These are phyloP conservation scores for Plantago major DNA, from an alignment of 257 asterid species.

Conservation along the genomic window DNA sequence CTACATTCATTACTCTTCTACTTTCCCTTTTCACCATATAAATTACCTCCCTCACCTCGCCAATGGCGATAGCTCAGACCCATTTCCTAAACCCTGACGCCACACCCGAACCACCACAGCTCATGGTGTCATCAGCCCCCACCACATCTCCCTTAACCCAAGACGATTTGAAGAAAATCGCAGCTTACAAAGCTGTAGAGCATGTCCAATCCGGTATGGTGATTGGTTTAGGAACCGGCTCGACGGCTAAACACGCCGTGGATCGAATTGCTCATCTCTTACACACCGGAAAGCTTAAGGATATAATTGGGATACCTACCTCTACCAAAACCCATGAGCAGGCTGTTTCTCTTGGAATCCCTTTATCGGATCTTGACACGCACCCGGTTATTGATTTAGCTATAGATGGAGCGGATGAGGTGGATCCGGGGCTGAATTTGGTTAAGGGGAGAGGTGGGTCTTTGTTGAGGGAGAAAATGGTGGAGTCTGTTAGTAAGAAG, in stretches of 20 bases:
- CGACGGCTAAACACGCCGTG: slow-evolving; percentile 66
- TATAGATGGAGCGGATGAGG: slow-evolving; percentile 71
- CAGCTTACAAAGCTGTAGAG: slow-evolving; percentile 63
- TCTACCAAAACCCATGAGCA: slow-evolving; percentile 48
- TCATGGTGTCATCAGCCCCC: slow-evolving; percentile 31
- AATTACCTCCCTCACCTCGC: background rate
- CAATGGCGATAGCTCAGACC: slow-evolving; percentile 57
- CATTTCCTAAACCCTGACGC: slow-evolving; percentile 29
- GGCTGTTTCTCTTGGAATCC: slow-evolving; percentile 51
- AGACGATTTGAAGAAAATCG: slow-evolving; percentile 56
- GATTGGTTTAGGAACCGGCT: slow-evolving; percentile 56
- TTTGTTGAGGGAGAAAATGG: slow-evolving; percentile 54
- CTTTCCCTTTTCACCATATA: slow-evolving; percentile 19
- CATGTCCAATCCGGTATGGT: slow-evolving; percentile 63
- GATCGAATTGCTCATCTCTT: slow-evolving; percentile 48
- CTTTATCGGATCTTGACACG: slow-evolving; percentile 56
- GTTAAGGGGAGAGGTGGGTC: slow-evolving; percentile 72
- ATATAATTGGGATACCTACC: slow-evolving; percentile 55
- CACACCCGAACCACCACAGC: slow-evolving; percentile 27
- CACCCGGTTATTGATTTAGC: slow-evolving; percentile 58
- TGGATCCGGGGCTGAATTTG: slow-evolving; percentile 52
- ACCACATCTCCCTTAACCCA: slow-evolving; percentile 37
- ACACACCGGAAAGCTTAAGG: slow-evolving; percentile 40
- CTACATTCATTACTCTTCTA: no score
- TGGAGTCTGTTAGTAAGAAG: slow-evolving; percentile 47